Conservation (phyloP, 2,329 filamentous ascomycete species). For the Diplodia seriata region DNA sequence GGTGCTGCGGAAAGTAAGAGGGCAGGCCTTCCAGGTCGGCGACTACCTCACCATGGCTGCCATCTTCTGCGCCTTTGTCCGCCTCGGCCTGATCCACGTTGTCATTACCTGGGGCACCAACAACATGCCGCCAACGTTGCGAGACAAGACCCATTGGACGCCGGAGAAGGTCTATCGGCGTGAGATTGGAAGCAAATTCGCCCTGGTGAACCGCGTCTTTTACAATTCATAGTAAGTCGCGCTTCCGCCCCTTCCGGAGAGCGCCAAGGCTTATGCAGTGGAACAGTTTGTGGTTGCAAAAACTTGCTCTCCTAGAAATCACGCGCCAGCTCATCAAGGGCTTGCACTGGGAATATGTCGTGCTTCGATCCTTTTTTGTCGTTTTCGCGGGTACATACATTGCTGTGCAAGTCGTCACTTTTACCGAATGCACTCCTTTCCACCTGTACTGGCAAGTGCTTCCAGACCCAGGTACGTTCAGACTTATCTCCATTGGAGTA, state of each 20-base stretch:
- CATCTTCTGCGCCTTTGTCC: slow-evolving; percentile 17
- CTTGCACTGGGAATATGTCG: slow-evolving; percentile 19
- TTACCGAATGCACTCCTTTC: slow-evolving; percentile 21
- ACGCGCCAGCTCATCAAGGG: slow-evolving; percentile 21
- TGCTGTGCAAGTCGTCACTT: slow-evolving; percentile 21
- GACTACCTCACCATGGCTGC: slow-evolving; percentile 24
- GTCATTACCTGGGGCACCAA: slow-evolving; percentile 21
- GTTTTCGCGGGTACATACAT: slow-evolving; percentile 3
- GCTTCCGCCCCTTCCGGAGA: background rate
- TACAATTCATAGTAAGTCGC: slow-evolving; percentile 23
- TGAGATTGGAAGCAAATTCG: slow-evolving; percentile 20
- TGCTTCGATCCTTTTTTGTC: background rate
- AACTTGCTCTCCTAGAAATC: slow-evolving; percentile 17
- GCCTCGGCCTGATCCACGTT: slow-evolving; percentile 11
- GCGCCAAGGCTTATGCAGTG: background rate
- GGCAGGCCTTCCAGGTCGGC: background rate
- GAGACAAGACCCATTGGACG: background rate
- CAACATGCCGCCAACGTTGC: slow-evolving; percentile 11
- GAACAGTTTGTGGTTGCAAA: slow-evolving; percentile 20
- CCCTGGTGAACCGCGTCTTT: slow-evolving; percentile 19
- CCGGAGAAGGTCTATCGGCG: slow-evolving; percentile 1
- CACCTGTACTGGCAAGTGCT: slow-evolving; percentile 25
- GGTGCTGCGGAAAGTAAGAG: background rate
- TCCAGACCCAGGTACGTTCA: slow-evolving; percentile 15
- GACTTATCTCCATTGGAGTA: too few species aligned